Conservation (phyloP, 192 early-diverging fungal species). For the Pilaira anomala region DNA sequence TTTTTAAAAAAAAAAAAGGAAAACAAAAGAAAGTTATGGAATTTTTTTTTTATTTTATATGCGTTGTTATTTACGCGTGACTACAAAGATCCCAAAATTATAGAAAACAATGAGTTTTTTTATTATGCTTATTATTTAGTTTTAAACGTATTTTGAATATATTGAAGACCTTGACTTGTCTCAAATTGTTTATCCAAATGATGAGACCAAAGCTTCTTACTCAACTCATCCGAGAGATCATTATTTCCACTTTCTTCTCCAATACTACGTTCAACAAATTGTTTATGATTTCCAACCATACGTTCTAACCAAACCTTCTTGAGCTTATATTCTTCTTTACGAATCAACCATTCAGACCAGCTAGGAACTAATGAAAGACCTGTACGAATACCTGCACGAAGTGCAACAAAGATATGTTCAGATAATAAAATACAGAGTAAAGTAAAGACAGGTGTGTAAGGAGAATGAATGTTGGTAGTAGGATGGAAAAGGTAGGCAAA, state of each 20-base stretch:
- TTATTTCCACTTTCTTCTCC: neutral
- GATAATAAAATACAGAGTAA: constrained; percentile 33
- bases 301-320: constrained; percentile 36
- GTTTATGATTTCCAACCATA: neutral
- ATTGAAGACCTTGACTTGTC: neutral
- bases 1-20: too few species aligned
- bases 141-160: constrained; percentile 8
- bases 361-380: constrained; percentile 26
- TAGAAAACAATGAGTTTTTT: too few species aligned
- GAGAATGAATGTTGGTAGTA: constrained; percentile 32
- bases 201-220: neutral
- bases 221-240: constrained; percentile 6
- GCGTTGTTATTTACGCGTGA: too few species aligned
- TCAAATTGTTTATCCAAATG: neutral
- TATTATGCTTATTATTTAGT: neutral
- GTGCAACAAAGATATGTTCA: constrained; percentile 37
- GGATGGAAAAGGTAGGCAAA: constrained; percentile 53
- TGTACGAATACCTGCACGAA: constrained; percentile 20
- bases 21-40: too few species aligned
- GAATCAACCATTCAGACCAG: constrained; percentile 29
- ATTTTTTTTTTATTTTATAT: too few species aligned
- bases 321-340: constrained; percentile 36
- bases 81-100: too few species aligned
- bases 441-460: constrained; percentile 30
- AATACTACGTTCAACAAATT: constrained; percentile 1